phyloP scores from a whole-genome alignment of 306 rosid species.

The Spatholobus suberectus region DNA sequence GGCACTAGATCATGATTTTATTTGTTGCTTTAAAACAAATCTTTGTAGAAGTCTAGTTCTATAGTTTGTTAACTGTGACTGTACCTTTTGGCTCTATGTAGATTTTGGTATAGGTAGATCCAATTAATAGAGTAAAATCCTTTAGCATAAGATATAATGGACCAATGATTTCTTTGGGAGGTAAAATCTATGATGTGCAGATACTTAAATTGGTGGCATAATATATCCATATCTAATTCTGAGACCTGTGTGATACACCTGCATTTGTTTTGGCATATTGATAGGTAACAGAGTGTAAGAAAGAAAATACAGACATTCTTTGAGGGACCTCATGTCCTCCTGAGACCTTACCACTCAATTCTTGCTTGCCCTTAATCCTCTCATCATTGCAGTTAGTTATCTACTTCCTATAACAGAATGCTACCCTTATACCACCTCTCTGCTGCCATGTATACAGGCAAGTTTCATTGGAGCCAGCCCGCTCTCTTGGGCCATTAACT shows the following conservation, averaged over 20 bases:
- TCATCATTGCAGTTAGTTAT: no score
- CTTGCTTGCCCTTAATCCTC: no score
- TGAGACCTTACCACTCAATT: no score
- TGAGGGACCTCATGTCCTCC: no score
- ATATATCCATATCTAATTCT: no score
- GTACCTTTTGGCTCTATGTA: background rate
- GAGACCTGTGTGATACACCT: background rate
- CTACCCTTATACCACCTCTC: background rate
- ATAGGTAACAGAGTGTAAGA: no score
- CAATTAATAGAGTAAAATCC: background rate
- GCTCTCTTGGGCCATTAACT: no score
- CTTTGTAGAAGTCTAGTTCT: background rate
- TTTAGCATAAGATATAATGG: background rate
- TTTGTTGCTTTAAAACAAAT: background rate
- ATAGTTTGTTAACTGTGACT: background rate
- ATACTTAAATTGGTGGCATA: background rate
- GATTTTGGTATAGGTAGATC: constrained; percentile 22
- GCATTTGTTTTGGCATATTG: background rate
- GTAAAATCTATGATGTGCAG: background rate
- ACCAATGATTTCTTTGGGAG: background rate
- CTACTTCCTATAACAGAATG: no score
- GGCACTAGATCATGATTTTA: background rate
- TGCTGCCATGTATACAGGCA: background rate
- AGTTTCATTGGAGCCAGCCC: background rate
- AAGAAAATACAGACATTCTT: no score